phyloP scores from a whole-genome alignment of 108 stramenopile genomes.

The Conticribra guillardii region DNA sequence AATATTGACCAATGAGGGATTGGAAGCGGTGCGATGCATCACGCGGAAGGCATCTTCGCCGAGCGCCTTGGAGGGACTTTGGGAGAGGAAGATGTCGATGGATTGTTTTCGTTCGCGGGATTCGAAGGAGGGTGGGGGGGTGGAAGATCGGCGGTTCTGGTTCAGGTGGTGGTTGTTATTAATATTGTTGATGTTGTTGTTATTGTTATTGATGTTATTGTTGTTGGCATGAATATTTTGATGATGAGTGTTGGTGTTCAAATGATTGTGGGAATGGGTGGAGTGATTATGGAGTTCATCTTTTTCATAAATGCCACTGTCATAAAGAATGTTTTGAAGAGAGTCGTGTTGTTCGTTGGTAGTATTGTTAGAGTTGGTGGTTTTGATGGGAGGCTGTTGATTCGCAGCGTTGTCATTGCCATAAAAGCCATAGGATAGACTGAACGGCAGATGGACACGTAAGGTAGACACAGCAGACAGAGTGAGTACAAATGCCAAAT shows the following conservation, averaged over 20 bases:
- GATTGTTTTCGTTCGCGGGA: conserved; percentile 61
- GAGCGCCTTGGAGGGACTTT: conserved; percentile 79
- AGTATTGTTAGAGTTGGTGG: conserved; percentile 9
- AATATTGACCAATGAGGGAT: conserved; percentile 29
- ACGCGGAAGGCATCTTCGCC: conserved; percentile 78
- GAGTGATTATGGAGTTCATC: conserved; percentile 3
- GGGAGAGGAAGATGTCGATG: conserved; percentile 78
- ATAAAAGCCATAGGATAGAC: conserved; percentile 5
- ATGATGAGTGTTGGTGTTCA: not conserved
- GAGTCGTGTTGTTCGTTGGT: conserved; percentile 27
- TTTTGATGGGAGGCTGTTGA: not conserved
- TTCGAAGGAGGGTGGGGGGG: conserved; percentile 26
- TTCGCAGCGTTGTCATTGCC: conserved; percentile 14
- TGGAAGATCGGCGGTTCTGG: conserved; percentile 1
- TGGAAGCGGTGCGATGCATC: conserved; percentile 39
- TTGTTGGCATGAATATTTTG: no score
- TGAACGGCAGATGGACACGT: not conserved
- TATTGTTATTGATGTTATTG: no score
- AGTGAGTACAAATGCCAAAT: not conserved
- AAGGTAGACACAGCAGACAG: no score
- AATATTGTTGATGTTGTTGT: no score
- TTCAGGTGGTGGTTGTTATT: conserved; percentile 10
- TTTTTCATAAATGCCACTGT: conserved; percentile 42
- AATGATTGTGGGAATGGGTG: not conserved
- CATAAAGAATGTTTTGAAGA: conserved; percentile 46